Evolutionary conservation across 2,329 filamentous ascomycete genomes (phyloP), one percentile per base, ranked within the genome.

Genomic region (Sclerotinia trifoliorum): DNA sequence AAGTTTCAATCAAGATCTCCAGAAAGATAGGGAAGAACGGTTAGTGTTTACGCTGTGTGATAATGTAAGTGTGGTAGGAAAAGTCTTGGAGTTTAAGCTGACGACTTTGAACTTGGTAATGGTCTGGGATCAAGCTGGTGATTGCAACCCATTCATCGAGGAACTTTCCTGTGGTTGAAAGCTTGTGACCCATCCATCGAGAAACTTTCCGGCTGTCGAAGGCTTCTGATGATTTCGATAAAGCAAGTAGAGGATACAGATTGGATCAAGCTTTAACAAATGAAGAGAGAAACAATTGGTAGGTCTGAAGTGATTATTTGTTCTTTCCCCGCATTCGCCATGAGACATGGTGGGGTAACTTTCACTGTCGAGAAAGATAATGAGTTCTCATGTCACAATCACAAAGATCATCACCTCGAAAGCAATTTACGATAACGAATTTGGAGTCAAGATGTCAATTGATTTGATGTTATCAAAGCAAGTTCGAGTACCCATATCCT

Each of bases 401-500:
- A 62, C 21, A 35, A 39, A 62, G 58, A 24, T 51, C 29, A 39
- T 13, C 15, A 62, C 19, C n/a, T 24, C n/a, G 13, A 19, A 62
- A 21, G 60, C 3, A 11, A 19, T n/a, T 13, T 32, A 24, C 10
- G 44, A 62, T 49, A 13, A 35, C 3, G 24, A 17, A 35, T 62
- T 24, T 35, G 44, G 44, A 62, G 44, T 62, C 58, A 62, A 62
- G 46, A 62, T 62, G 29, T 26, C 46, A 39, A 8, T 62, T 62
- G 44, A 62, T 51, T 62, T 49, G 46, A 62, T 51, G 19, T 42
- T 39, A 51, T 51, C 60, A 51, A 51, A 62, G 46, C 46, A 62
- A 51, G 29, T 51, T 39, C 46, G 29, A 51, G 13, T 51, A 51
- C 29, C 24, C 46, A 21, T 26, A 39, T 35, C 58, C 46, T 42